Evolutionary conservation across 352 stramenopile genomes (phyloP).

Genomic region (Globisporangium parvum): DNA sequence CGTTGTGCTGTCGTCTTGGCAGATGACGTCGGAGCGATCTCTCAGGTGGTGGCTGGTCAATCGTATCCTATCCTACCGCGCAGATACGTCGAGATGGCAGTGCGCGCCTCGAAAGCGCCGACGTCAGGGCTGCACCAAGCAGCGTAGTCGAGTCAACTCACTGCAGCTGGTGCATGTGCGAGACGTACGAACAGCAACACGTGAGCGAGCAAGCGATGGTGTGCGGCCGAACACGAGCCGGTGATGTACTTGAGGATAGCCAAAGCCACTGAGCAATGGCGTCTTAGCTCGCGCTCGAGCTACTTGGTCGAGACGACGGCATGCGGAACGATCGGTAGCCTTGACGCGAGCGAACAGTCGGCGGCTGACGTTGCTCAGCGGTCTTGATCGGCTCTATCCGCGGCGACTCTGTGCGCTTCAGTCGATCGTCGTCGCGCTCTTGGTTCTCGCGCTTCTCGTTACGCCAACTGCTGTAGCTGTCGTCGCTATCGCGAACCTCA

Average conservation of each 20-base stretch:
- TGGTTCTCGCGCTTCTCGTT: slow-evolving; percentile 2
- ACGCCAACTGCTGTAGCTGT: no score
- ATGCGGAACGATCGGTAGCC: slow-evolving; percentile 54
- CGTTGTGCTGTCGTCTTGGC: background rate
- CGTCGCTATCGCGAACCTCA: background rate
- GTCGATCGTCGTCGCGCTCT: slow-evolving; percentile 11
- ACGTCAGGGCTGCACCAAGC: background rate
- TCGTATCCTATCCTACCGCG: no score
- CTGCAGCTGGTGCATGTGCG: background rate
- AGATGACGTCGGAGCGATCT: background rate
- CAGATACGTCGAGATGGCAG: slow-evolving; percentile 36
- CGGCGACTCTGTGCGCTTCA: slow-evolving; percentile 27
- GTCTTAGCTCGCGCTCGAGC: slow-evolving; percentile 4
- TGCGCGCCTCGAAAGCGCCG: slow-evolving; percentile 13
- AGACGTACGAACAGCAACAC: background rate
- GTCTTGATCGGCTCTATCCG: slow-evolving; percentile 36
- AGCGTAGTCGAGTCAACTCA: background rate
- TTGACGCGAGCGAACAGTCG: slow-evolving; percentile 34
- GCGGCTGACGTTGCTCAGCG: slow-evolving; percentile 41
- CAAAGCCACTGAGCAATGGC: background rate
- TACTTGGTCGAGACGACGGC: slow-evolving; percentile 18
- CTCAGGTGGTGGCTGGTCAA: background rate
- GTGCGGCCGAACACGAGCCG: background rate
- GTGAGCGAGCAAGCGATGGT: background rate
- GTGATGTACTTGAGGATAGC: background rate